Percentiles rank a stretch among this genome's conserved stretches.
Conservation (phyloP, 176 grass and related monocot genomes). For the Elymus sibiricus region DNA sequence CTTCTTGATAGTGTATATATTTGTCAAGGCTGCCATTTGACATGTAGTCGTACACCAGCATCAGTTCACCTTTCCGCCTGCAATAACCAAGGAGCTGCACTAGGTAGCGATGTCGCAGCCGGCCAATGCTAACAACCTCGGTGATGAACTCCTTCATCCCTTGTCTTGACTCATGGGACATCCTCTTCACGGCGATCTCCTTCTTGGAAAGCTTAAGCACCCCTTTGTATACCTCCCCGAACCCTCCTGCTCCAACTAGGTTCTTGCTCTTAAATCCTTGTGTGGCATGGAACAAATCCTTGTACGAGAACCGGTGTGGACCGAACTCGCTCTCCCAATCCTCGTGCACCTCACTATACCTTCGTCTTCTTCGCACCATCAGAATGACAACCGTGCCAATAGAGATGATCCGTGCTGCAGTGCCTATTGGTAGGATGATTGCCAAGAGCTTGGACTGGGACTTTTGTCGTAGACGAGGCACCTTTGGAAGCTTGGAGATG, state of each 20-base stretch:
- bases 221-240: slow-evolving; percentile 37
- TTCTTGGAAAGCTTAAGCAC: background rate
- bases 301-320: slow-evolving; percentile 24
- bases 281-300: slow-evolving; percentile 18
- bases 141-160: slow-evolving; percentile 44
- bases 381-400: background rate
- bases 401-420: slow-evolving; percentile 6
- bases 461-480: slow-evolving; percentile 3
- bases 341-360: slow-evolving; percentile 31
- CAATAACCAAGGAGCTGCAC: slow-evolving; percentile 42
- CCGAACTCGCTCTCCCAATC: slow-evolving; percentile 42
- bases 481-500: slow-evolving; percentile 17
- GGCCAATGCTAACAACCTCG: background rate
- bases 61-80: slow-evolving; percentile 30
- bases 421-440: slow-evolving; percentile 19
- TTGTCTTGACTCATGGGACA: slow-evolving; percentile 43
- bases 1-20: background rate
- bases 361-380: background rate
- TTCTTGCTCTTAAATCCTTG: slow-evolving; percentile 26
- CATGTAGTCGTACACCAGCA: slow-evolving; percentile 44
- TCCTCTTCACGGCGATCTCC: slow-evolving; percentile 34
- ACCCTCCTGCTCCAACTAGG: slow-evolving; percentile 33
- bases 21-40: slow-evolving; percentile 39
- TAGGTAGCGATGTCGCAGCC: background rate
- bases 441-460: background rate